Base-by-base conservation (phyloP, 2,329 filamentous ascomycete species). In the Aphanoascus verrucosus region DNA sequence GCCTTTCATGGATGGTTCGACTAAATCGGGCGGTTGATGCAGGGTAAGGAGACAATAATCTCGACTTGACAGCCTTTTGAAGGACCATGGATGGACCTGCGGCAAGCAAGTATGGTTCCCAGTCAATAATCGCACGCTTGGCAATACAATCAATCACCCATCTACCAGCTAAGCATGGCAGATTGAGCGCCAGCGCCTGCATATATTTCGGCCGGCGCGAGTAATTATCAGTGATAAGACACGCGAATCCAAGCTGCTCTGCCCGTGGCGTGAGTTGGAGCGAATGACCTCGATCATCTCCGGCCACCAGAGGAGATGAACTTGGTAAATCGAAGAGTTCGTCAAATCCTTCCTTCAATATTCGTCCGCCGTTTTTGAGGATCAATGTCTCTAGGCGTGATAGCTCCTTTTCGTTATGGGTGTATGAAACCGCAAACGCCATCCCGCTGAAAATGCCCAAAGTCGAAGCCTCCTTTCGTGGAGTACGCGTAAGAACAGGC, bases 141-240 rank as follows among this genome's bases (percentile, higher is more conserved):
- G 75, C 68, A 2, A 91, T 67, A 57, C 87, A 95, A 48, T 85
- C 79, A 23, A 80, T 76, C 46, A 94, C 74, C 91, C 93, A 98
- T 52, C 84, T 83, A 5, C 82, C 79, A 5, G 88, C 85, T 1
- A 98, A 75, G 62, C 90, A 95, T 0, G 93, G 93, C 0, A 98
- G 71, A 0, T 88, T 88, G 0, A 98, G 78, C 0, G 93, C 90
- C 1, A 98, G 78, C 0, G 93, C 93, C 70, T 97, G 90, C 77
- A 97, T 86, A 67, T 93, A 96, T 66, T 97, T 98, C 48, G 83
- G 80, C 58, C 88, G 89, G 45, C 91, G 82, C 5, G 86, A 93
- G 66, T 95, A 86, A 3, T 81, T 80, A 63, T 97, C 88, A 0
- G 90, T 85, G 56, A 98, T 86, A 12, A 97, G 73, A 3, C 88